Evolutionary conservation across 805 yeast genomes (phyloP), one percentile per base, ranked within the genome.

Genomic region (Barnettozyma salicaria): DNA sequence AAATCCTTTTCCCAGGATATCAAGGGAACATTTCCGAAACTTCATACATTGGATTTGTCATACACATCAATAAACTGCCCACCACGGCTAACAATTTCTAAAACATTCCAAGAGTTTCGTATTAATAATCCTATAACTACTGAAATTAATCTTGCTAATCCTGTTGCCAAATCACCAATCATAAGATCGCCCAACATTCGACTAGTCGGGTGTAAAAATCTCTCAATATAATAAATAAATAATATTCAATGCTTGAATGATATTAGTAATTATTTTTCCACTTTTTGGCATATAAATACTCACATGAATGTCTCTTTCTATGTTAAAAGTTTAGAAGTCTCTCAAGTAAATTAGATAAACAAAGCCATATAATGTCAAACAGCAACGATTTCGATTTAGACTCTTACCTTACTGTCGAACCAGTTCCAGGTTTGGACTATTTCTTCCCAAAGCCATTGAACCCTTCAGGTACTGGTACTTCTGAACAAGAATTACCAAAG

Each of bases 401-500:
- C 6, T 16, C 20, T 7, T 30, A 18, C 6, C 30, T 37, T 17
- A 7, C 27, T 9, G 40, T 40, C n/a, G 34, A 40, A 18, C 12
- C 32, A 2, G 14, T 40, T 11, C 17, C 34, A 10, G 35, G 32
- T 9, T 39, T 18, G 7, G 31, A 14, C 7, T 40, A 25, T 29
- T 40, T 36, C 23, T n/a, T 40, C 4, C 43, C 43, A 16, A 30
- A 25, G 17, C 40, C 37, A 6, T 12, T 17, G 4, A 27, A 20
- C 0, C 34, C 39, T 8, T 27, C 33, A 7, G 44, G 44, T 8
- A 29, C 30, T 8, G n/a, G 31, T n/a, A 3, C 32, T 14, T 13
- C 29, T 9, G 13, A 17, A 19, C 12, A 18, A 18, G 19, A 34
- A 19, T 28, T 45, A 1, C 55, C 56, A 12, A 39, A 41, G 25